Evolutionary conservation across 148 eudicot species (phyloP).

Genomic region (Rheum nobile): DNA sequence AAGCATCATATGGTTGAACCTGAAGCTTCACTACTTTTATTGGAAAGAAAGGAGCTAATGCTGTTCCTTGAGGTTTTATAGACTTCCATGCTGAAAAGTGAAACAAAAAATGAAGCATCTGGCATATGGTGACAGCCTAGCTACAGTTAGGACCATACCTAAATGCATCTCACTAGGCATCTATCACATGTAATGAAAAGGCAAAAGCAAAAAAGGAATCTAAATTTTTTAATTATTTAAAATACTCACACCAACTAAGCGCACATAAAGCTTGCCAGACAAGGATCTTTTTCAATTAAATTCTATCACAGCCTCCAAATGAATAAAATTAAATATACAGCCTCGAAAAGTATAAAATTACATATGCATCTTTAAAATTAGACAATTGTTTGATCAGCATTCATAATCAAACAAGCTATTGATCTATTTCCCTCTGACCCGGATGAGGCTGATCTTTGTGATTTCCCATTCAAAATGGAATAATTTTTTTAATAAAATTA

Average conservation of each 20-base stretch:
- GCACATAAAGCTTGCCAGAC: background rate
- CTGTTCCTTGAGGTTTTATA: background rate
- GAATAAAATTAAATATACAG: background rate
- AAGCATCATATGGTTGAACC: background rate
- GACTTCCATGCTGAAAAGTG: background rate
- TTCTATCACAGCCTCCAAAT: background rate
- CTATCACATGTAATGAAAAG: background rate
- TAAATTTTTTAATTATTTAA: background rate
- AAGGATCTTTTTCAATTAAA: background rate
- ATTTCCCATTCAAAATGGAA: background rate
- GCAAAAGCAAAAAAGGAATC: background rate
- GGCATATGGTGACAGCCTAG: background rate
- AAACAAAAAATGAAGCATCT: background rate
- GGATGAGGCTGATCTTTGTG: background rate
- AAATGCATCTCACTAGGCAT: background rate
- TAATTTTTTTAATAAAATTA: background rate
- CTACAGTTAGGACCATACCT: background rate
- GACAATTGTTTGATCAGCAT: background rate
- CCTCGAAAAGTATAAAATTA: background rate
- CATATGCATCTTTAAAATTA: background rate
- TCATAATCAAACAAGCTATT: background rate
- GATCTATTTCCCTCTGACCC: background rate
- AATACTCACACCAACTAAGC: background rate
- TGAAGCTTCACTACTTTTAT: background rate
- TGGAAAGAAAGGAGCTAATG: background rate